These are phyloP conservation scores for Streptanthus diversifolius DNA, from an alignment of 345 rosid species.

Conservation along the genomic window DNA sequence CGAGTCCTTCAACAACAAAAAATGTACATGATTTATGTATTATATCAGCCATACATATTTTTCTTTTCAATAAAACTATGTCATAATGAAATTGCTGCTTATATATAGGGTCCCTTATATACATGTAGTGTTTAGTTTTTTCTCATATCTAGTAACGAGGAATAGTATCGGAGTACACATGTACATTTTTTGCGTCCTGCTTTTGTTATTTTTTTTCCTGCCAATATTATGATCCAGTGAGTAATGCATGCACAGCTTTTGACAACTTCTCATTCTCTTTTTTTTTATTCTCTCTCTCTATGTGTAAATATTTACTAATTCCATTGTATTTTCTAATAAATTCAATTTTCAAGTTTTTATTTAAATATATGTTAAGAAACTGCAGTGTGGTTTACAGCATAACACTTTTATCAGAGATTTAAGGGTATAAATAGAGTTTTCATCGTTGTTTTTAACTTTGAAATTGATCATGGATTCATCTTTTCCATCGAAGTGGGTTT, in stretches of 20 bases:
- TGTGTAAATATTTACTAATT: neutral
- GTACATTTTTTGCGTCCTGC: slow-evolving; percentile 25
- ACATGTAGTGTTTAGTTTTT: neutral
- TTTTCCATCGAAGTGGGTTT: slow-evolving; percentile 25
- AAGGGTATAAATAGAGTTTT: slow-evolving; percentile 16
- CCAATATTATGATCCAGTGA: slow-evolving; percentile 35
- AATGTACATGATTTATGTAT: neutral
- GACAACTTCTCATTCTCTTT: slow-evolving; percentile 31
- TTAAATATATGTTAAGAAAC: slow-evolving; percentile 17
- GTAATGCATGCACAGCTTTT: slow-evolving; percentile 38
- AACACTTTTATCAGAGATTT: slow-evolving; percentile 27
- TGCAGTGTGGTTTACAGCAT: slow-evolving; percentile 13
- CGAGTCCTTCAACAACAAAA: neutral
- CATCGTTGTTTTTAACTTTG: slow-evolving; percentile 5
- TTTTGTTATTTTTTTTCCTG: slow-evolving; percentile 25
- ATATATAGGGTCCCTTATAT: neutral
- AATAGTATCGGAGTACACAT: slow-evolving; percentile 24
- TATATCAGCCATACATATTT: neutral
- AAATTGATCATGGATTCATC: slow-evolving; percentile 19
- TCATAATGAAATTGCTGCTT: neutral
- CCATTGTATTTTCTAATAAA: neutral
- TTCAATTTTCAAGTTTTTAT: neutral
- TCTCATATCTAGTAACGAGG: slow-evolving; percentile 18
- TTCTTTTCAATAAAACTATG: neutral
- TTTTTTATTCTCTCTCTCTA: neutral